Conservation (phyloP, 352 stramenopile species). For the Phytophthora podocarpi region DNA sequence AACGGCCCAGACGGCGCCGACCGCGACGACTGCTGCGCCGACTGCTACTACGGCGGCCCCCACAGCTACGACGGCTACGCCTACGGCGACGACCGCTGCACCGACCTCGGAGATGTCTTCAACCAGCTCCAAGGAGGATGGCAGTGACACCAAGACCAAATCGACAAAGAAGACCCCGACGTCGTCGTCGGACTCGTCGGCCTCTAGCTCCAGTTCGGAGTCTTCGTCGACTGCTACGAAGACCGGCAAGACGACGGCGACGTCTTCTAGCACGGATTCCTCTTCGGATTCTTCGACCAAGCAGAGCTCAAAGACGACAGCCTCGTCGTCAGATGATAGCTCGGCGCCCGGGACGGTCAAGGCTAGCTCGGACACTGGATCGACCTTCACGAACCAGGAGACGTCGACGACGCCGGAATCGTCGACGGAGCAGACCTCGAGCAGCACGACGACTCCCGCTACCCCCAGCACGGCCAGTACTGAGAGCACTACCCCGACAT, state of each 20-base stretch:
- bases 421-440: constrained; percentile 14
- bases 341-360: constrained; percentile 38
- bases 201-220: neutral
- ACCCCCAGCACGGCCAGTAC: constrained; percentile 7
- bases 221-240: constrained; percentile 4
- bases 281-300: constrained; percentile 8
- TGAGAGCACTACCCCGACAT: neutral
- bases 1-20: neutral
- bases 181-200: constrained; percentile 6
- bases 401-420: constrained; percentile 22
- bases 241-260: constrained; percentile 11
- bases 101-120: constrained; percentile 1
- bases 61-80: neutral
- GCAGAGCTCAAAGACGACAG: constrained; percentile 4
- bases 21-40: constrained; percentile 8
- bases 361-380: constrained; percentile 39
- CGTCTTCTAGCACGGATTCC: constrained; percentile 10
- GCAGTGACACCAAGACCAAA: constrained; percentile 3
- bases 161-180: constrained; percentile 13
- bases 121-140: neutral
- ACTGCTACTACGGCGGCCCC: neutral
- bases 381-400: constrained; percentile 37
- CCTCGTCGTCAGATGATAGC: constrained; percentile 9
- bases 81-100: neutral
- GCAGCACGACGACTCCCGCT: neutral